Percentiles rank a stretch among this genome's conserved stretches.
These are phyloP conservation scores for Parathielavia appendiculata DNA, from an alignment of 495 filamentous ascomycete genomes.

Conservation along the genomic window DNA sequence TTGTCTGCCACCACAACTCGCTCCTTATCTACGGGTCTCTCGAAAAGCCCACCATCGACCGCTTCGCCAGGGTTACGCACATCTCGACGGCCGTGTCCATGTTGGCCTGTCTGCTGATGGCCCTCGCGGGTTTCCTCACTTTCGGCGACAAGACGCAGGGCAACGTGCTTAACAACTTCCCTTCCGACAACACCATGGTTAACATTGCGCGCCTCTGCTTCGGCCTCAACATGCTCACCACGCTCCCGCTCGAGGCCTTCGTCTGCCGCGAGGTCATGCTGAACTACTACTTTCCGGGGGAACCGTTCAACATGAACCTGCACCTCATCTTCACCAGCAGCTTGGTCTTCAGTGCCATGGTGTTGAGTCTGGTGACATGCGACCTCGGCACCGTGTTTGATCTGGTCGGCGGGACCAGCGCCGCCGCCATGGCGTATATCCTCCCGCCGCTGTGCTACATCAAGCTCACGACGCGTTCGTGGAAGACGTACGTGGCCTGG, in stretches of 20 bases:
- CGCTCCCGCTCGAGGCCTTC: conserved; percentile 90
- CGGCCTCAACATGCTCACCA: conserved; percentile 97
- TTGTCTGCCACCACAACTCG: conserved; percentile 93
- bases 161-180: conserved; percentile 98
- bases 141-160: conserved; percentile 89
- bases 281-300: conserved; percentile 78
- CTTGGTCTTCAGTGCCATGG: conserved; percentile 75
- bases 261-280: conserved; percentile 96
- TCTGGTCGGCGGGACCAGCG: conserved; percentile 89
- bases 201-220: conserved; percentile 94
- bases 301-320: conserved; percentile 74
- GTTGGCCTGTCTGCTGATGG: conserved; percentile 83
- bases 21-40: conserved; percentile 96
- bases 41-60: conserved; percentile 87
- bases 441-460: conserved; percentile 92
- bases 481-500: conserved; percentile 67
- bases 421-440: conserved; percentile 90
- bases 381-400: conserved; percentile 94
- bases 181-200: conserved; percentile 79
- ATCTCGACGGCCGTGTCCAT: conserved; percentile 85
- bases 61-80: conserved; percentile 87
- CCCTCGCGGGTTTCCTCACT: conserved; percentile 80
- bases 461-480: conserved; percentile 74
- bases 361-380: conserved; percentile 73
- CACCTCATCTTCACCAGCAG: conserved; percentile 80